These are phyloP conservation scores for Rossbeevera mucosa DNA, from an alignment of 768 basidiomycete genomes.

Conservation along the genomic window DNA sequence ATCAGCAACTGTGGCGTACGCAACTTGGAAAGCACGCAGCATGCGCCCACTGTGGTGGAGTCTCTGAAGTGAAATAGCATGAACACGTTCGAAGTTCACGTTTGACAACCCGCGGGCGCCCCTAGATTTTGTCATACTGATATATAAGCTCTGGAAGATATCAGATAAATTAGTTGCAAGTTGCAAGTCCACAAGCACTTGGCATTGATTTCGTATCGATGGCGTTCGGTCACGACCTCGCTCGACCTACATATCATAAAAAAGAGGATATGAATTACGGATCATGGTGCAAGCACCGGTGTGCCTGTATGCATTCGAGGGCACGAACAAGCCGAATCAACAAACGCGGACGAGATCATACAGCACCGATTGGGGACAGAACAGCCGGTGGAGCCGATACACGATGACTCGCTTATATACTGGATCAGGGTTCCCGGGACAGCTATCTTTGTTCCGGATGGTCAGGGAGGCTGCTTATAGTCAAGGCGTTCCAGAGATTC, in stretches of 20 bases:
- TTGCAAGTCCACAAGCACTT: neutral
- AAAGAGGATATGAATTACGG: neutral
- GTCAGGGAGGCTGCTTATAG: constrained; percentile 24
- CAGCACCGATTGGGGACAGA: constrained; percentile 8
- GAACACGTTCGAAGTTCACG: constrained; percentile 7
- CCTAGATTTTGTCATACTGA: constrained; percentile 1
- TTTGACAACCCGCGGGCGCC: constrained; percentile 8
- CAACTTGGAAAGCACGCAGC: neutral
- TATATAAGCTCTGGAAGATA: constrained; percentile 1
- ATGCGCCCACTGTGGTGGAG: constrained; percentile 1
- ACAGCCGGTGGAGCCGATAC: constrained; percentile 19
- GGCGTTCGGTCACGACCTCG: neutral
- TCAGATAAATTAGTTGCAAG: constrained; percentile 7
- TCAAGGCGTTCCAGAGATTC: constrained; percentile 25
- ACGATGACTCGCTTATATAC: constrained; percentile 14
- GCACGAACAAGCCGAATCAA: constrained; percentile 3
- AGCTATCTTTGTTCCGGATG: constrained; percentile 24
- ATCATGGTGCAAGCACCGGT: neutral
- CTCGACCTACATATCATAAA: neutral
- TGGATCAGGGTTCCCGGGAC: constrained; percentile 20
- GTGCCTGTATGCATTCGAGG: neutral
- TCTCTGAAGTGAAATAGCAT: constrained; percentile 3
- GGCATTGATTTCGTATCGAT: constrained; percentile 1
- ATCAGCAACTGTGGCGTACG: constrained; percentile 9
- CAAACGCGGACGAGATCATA: constrained; percentile 4